Evolutionary conservation across 2,329 filamentous ascomycete genomes (phyloP), one percentile per base, ranked within the genome.

Genomic region (Cladosporium sp.): DNA sequence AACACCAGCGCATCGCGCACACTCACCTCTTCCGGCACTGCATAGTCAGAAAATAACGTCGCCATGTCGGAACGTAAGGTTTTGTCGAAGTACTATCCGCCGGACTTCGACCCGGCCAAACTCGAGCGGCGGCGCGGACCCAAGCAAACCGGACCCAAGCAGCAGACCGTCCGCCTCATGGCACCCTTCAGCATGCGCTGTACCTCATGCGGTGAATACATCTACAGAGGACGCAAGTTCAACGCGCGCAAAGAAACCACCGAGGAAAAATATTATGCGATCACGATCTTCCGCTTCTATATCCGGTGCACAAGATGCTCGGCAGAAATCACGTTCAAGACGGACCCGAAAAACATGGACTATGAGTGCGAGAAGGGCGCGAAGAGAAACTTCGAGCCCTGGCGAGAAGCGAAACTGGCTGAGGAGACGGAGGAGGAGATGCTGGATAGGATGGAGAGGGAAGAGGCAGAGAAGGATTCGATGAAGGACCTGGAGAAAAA

Each of bases 401-500:
- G 93, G 93, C 77, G 89, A 19, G 78, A 85, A 46, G 78, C 81
- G 19, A 80, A 83, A 55, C 74, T 79, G 11, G 75, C 73, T 11
- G 79, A 89, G 59, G 92, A 96, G 73, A 92, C 88, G 2, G 87
- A 95, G 59, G 89, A 97, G 67, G 83, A 95, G 73, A 78, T 87
- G 40, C 75, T 97, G 6, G 89, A 96, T 68, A 77, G 93, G 22
- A 72, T 97, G 4, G 90, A 96, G 72, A 71, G 77, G 38, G 88
- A 95, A 65, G 86, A 84, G 59, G 81, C 85, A 54, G 89, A 95
- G 69, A 79, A 84, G 59, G 91, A 96, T 69, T 89, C 89, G 18
- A 98, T 98, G 95, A 87, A 87, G 53, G 91, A 96, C 67, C 73
- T 98, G 43, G 93, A 98, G 73, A 85, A 87, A 58, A 97, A 97